These are phyloP conservation scores for Pseudogymnoascus sp. DNA, from an alignment of 2,329 filamentous ascomycete genomes.

Conservation along the genomic window DNA sequence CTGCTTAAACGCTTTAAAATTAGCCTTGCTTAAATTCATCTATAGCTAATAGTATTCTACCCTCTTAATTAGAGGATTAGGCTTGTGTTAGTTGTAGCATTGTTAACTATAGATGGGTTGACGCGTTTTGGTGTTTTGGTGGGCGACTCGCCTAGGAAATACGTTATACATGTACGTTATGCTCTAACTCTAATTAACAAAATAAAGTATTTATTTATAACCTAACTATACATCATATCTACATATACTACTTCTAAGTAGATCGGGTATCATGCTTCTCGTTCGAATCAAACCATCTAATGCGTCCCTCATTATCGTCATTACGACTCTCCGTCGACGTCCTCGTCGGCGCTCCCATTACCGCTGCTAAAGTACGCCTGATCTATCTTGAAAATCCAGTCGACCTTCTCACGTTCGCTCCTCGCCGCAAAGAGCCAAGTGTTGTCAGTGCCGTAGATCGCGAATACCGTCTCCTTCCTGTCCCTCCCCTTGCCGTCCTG, in stretches of 20 bases:
- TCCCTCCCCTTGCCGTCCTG: slow-evolving; percentile 27
- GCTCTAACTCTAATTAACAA: neutral
- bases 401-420: slow-evolving; percentile 84
- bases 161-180: too few relatives aligned
- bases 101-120: too few relatives aligned
- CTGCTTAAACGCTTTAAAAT: too few relatives aligned
- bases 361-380: slow-evolving; percentile 40
- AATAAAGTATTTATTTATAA: neutral
- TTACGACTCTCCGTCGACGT: neutral
- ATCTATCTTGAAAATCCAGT: slow-evolving; percentile 95
- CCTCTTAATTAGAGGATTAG: too few relatives aligned
- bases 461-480: slow-evolving; percentile 55
- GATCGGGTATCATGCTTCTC: slow-evolving; percentile 3
- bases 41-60: too few relatives aligned
- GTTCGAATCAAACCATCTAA: neutral
- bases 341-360: slow-evolving; percentile 12
- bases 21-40: too few relatives aligned
- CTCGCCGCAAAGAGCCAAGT: slow-evolving; percentile 90
- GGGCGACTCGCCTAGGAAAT: too few relatives aligned
- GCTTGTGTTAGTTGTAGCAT: too few relatives aligned
- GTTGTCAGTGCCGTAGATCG: slow-evolving; percentile 87
- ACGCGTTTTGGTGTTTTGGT: too few relatives aligned
- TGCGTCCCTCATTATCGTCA: neutral
- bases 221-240: neutral
- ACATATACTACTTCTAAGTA: neutral